These are phyloP conservation scores for Pythium dissimile DNA, from an alignment of 352 stramenopile genomes.

Conservation along the genomic window DNA sequence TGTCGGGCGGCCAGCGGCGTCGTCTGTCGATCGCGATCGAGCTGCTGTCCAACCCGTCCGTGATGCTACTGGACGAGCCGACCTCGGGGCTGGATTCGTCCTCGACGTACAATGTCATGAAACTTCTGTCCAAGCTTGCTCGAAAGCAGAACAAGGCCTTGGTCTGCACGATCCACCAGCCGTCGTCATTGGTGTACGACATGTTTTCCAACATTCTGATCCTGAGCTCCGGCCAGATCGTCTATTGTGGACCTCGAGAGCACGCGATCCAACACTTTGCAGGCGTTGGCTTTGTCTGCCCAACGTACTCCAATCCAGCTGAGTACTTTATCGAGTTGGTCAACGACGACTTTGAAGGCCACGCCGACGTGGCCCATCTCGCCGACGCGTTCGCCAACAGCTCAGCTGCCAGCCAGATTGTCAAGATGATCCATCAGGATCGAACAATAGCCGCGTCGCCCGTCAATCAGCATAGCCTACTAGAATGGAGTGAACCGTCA, in stretches of 20 bases:
- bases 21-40: constrained; percentile 92
- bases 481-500: constrained; percentile 18
- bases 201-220: constrained; percentile 65
- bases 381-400: constrained; percentile 7
- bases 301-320: constrained; percentile 60
- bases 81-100: constrained; percentile 90
- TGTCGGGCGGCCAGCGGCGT: constrained; percentile 88
- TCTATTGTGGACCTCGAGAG: constrained; percentile 81
- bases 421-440: not conserved
- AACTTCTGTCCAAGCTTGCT: constrained; percentile 48
- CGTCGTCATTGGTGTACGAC: constrained; percentile 61
- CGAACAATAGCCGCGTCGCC: not conserved
- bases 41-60: constrained; percentile 90
- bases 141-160: constrained; percentile 65
- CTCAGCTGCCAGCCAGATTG: not conserved
- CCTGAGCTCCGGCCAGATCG: constrained; percentile 63
- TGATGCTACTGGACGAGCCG: constrained; percentile 95
- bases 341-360: constrained; percentile 40
- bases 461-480: not conserved
- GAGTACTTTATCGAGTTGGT: constrained; percentile 43
- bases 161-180: constrained; percentile 84
- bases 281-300: constrained; percentile 43
- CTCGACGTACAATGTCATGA: constrained; percentile 87
- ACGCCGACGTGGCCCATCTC: constrained; percentile 18
- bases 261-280: constrained; percentile 49